phyloP scores from a whole-genome alignment of 2,329 filamentous ascomycete species.

The Davidsoniella eucalypti region DNA sequence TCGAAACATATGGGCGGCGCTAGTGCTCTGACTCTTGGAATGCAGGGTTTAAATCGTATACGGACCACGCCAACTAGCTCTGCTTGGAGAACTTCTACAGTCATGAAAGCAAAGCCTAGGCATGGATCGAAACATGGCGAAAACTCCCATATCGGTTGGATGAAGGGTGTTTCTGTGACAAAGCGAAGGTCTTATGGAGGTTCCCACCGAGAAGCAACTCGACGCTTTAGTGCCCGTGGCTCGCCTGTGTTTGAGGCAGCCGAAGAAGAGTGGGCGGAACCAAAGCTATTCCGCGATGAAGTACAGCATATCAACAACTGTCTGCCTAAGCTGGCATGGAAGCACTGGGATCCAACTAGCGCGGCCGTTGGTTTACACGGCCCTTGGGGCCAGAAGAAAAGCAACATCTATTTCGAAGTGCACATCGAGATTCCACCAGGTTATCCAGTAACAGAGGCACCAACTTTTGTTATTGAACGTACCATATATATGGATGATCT shows the following conservation, averaged over 20 bases:
- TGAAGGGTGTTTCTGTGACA: conserved; percentile 44
- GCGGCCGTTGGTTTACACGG: conserved; percentile 20
- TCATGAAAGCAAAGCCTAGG: conserved; percentile 39
- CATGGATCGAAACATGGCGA: conserved; percentile 25
- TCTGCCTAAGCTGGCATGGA: conserved; percentile 47
- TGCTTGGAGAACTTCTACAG: conserved; percentile 34
- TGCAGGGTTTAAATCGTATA: too few species aligned
- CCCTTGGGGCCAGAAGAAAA: conserved; percentile 42
- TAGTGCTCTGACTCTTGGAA: conserved; percentile 26
- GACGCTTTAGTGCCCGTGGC: conserved; percentile 35
- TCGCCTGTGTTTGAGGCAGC: conserved; percentile 30
- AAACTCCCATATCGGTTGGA: conserved; percentile 47
- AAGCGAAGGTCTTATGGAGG: conserved; percentile 21
- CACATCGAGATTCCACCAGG: conserved; percentile 41
- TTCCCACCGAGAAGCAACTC: conserved; percentile 19
- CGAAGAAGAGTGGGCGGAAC: conserved; percentile 42
- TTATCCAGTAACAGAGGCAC: conserved; percentile 41
- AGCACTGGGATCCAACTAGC: conserved; percentile 31
- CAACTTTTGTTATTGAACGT: conserved; percentile 44
- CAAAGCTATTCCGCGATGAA: conserved; percentile 48
- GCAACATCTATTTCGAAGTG: conserved; percentile 45
- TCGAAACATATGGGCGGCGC: conserved; percentile 23
- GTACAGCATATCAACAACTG: conserved; percentile 44
- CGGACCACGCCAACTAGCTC: conserved; percentile 17
- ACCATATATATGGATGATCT: conserved; percentile 44